phyloP scores from a whole-genome alignment of 2,329 filamentous ascomycete species.

The Penicillium sp. region DNA sequence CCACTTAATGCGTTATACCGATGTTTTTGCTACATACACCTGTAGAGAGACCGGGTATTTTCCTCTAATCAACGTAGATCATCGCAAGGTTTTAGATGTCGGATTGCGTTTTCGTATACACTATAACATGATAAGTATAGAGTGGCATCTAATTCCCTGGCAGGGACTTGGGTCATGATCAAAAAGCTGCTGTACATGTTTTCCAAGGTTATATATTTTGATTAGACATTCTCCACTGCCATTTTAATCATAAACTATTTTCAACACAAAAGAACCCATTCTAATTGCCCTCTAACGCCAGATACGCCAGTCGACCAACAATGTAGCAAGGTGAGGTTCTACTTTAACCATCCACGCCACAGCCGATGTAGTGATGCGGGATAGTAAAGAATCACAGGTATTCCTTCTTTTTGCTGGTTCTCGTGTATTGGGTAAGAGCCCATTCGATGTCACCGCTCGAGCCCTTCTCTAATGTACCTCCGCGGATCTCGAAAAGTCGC shows the following conservation, averaged over 20 bases:
- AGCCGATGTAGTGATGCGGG: slow-evolving; percentile 18
- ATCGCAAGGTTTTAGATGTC: background rate
- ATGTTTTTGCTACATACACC: background rate
- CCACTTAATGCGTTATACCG: background rate
- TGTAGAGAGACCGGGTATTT: too few species aligned
- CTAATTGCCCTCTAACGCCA: slow-evolving; percentile 28
- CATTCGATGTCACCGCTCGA: slow-evolving; percentile 96
- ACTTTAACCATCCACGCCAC: slow-evolving; percentile 16
- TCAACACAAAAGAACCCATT: slow-evolving; percentile 22
- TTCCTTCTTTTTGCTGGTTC: slow-evolving; percentile 92
- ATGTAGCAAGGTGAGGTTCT: slow-evolving; percentile 16
- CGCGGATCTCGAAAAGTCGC: slow-evolving; percentile 87
- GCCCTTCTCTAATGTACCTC: slow-evolving; percentile 80
- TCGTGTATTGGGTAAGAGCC: slow-evolving; percentile 92
- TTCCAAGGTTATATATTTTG: background rate
- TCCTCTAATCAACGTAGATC: background rate
- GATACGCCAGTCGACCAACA: slow-evolving; percentile 27
- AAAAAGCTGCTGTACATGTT: background rate
- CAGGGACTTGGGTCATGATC: too few species aligned
- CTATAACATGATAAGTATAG: background rate
- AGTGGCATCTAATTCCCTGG: too few species aligned
- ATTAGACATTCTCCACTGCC: background rate
- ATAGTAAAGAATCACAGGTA: slow-evolving; percentile 60
- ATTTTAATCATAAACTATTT: background rate
- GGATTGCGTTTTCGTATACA: background rate